Evolutionary conservation across 805 yeast genomes (phyloP).

Genomic region (Isabelozyma pseudorhagii): DNA sequence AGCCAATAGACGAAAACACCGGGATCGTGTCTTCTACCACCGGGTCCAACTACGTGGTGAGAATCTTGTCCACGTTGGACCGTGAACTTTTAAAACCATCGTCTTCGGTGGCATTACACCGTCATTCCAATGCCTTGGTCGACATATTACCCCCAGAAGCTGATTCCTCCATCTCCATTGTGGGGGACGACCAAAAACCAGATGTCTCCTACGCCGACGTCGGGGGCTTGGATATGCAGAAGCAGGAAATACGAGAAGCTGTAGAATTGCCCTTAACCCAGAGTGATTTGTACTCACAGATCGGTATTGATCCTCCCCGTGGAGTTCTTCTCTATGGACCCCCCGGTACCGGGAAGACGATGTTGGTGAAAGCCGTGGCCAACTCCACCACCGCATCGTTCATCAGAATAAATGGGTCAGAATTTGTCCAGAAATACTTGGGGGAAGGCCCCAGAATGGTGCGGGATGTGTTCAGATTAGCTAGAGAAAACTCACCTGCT

Average conservation of each 20-base stretch:
- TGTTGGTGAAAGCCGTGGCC: constrained; percentile 98
- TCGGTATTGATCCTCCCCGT: constrained; percentile 98
- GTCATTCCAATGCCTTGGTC: constrained; percentile 96
- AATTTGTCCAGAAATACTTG: constrained; percentile 94
- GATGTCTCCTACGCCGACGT: constrained; percentile 95
- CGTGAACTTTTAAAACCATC: constrained; percentile 93
- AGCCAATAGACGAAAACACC: constrained; percentile 93
- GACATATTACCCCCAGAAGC: constrained; percentile 99
- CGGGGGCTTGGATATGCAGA: constrained; percentile 99
- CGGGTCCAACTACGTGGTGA: constrained; percentile 94
- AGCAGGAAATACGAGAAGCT: constrained; percentile 98
- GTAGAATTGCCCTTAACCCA: constrained; percentile 95
- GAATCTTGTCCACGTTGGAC: constrained; percentile 91
- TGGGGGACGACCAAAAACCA: constrained; percentile 91
- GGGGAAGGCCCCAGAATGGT: constrained; percentile 99
- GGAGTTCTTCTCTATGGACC: constrained; percentile 98
- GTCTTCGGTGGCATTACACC: constrained; percentile 94
- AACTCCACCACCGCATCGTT: constrained; percentile 94
- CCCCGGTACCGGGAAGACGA: constrained; percentile 99
- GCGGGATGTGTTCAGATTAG: constrained; percentile 94
- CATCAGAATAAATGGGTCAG: constrained; percentile 96
- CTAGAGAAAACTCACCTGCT: constrained; percentile 95
- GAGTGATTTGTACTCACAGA: constrained; percentile 92
- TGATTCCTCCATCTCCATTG: constrained; percentile 91
- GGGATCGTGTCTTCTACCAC: constrained; percentile 98